A percentile compares a stretch with the other conserved stretches of the same genome.
phyloP scores from a whole-genome alignment of 1,284 basidiomycete species.

The Boletus sp. region DNA sequence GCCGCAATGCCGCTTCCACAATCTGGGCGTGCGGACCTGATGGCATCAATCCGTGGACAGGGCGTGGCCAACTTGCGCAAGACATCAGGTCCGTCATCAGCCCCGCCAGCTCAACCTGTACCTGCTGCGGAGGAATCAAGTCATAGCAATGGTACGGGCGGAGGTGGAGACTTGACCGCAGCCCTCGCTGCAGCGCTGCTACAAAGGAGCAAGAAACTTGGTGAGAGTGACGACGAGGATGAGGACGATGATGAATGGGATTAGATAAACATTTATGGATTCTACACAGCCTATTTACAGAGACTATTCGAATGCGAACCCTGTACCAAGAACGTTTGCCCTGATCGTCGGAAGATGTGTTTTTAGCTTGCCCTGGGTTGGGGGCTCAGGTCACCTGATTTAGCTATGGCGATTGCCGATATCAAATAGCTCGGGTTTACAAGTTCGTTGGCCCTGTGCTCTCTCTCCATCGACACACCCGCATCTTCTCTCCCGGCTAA shows the following conservation, averaged over 20 bases:
- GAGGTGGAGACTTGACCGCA: slow-evolving; percentile 45
- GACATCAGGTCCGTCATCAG: slow-evolving; percentile 39
- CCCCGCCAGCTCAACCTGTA: slow-evolving; percentile 32
- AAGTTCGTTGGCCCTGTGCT: neutral
- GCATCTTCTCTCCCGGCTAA: slow-evolving; percentile 8
- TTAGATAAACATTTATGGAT: slow-evolving; percentile 17
- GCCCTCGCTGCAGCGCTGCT: slow-evolving; percentile 52
- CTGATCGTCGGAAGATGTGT: too few species aligned
- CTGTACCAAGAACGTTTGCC: too few species aligned
- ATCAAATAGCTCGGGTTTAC: slow-evolving; percentile 16
- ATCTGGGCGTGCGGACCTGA: slow-evolving; percentile 52
- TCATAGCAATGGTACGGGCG: slow-evolving; percentile 25
- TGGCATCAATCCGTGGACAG: slow-evolving; percentile 53
- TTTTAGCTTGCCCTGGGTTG: slow-evolving; percentile 13
- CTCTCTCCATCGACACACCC: slow-evolving; percentile 5
- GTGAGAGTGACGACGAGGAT: slow-evolving; percentile 88
- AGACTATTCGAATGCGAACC: neutral
- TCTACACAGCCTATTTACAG: slow-evolving; percentile 5
- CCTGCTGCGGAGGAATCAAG: slow-evolving; percentile 42
- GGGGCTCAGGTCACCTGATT: slow-evolving; percentile 20
- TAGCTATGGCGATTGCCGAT: slow-evolving; percentile 33
- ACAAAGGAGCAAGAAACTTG: slow-evolving; percentile 85
- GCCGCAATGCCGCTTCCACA: slow-evolving; percentile 38
- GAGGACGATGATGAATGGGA: slow-evolving; percentile 87
- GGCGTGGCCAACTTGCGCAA: slow-evolving; percentile 73